Conservation (phyloP, 345 rosid genomes). For the Pugionium cornutum region DNA sequence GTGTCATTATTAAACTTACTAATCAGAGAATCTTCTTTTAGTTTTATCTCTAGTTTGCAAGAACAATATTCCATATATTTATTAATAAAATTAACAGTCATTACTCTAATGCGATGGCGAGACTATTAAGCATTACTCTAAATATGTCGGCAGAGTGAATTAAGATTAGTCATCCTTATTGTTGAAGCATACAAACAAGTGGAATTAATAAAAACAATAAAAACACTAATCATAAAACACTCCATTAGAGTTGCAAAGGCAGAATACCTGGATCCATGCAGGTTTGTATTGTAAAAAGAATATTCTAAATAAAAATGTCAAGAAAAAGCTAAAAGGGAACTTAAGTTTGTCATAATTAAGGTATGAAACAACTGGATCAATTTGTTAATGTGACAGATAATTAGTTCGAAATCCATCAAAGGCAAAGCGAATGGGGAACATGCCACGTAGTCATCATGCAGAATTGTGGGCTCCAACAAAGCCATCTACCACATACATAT, state of each 20-base stretch:
- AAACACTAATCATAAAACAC: neutral
- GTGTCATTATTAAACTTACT: too few species aligned
- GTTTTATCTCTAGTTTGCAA: too few species aligned
- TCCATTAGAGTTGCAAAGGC: slow-evolving; percentile 37
- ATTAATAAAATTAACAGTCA: too few species aligned
- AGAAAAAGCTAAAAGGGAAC: neutral
- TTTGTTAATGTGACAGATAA: slow-evolving; percentile 36
- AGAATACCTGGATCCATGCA: slow-evolving; percentile 34
- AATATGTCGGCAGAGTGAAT: too few species aligned
- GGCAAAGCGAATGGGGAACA: slow-evolving; percentile 39
- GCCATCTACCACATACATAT: slow-evolving; percentile 35
- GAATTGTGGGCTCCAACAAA: slow-evolving; percentile 43
- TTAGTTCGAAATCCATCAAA: slow-evolving; percentile 32
- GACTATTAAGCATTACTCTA: too few species aligned
- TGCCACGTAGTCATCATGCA: slow-evolving; percentile 49
- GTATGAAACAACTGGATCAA: slow-evolving; percentile 31
- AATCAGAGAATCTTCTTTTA: too few species aligned
- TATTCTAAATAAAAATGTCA: neutral
- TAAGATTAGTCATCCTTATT: too few species aligned
- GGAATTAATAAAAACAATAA: too few species aligned
- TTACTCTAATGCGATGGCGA: too few species aligned
- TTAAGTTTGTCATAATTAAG: slow-evolving; percentile 21
- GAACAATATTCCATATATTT: too few species aligned
- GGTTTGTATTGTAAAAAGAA: slow-evolving; percentile 42
- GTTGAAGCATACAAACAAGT: too few species aligned